Evolutionary conservation across 768 basidiomycete genomes (phyloP).

Genomic region (Serendipita vermifera): DNA sequence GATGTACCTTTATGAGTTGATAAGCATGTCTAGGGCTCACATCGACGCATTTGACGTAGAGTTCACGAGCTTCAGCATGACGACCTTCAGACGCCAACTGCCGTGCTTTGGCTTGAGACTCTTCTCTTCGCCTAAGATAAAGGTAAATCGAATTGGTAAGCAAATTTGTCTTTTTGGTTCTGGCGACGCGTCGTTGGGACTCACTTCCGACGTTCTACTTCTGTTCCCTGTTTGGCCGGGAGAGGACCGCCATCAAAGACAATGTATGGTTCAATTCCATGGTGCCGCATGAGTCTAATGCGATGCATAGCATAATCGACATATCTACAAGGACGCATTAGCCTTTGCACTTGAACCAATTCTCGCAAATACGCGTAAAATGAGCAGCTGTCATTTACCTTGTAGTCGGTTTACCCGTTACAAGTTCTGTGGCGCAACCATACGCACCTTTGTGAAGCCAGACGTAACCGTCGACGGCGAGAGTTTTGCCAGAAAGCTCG

Average conservation of each 20-base stretch:
- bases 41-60: slow-evolving; percentile 82
- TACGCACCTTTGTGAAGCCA: slow-evolving; percentile 86
- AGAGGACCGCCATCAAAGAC: slow-evolving; percentile 96
- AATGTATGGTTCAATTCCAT: slow-evolving; percentile 75
- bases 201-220: slow-evolving; percentile 54
- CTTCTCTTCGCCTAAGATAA: slow-evolving; percentile 44
- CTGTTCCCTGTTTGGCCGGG: slow-evolving; percentile 87
- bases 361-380: too few relatives aligned
- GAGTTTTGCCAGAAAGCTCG: slow-evolving; percentile 68
- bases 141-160: neutral
- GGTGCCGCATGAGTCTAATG: slow-evolving; percentile 71
- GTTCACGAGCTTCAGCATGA: slow-evolving; percentile 69
- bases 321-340: slow-evolving; percentile 42
- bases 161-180: slow-evolving; percentile 11
- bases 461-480: slow-evolving; percentile 92
- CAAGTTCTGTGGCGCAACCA: slow-evolving; percentile 81
- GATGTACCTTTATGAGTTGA: slow-evolving; percentile 81
- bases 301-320: slow-evolving; percentile 94
- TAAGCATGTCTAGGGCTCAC: slow-evolving; percentile 96
- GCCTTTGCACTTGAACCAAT: neutral
- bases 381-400: too few relatives aligned
- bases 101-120: slow-evolving; percentile 62
- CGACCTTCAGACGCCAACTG: slow-evolving; percentile 65
- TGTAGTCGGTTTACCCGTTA: slow-evolving; percentile 66
- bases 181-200: slow-evolving; percentile 11